Evolutionary conservation across 495 filamentous ascomycete species (phyloP), one percentile per base, ranked within the genome.

Genomic region (Penicillium coprophilum): DNA sequence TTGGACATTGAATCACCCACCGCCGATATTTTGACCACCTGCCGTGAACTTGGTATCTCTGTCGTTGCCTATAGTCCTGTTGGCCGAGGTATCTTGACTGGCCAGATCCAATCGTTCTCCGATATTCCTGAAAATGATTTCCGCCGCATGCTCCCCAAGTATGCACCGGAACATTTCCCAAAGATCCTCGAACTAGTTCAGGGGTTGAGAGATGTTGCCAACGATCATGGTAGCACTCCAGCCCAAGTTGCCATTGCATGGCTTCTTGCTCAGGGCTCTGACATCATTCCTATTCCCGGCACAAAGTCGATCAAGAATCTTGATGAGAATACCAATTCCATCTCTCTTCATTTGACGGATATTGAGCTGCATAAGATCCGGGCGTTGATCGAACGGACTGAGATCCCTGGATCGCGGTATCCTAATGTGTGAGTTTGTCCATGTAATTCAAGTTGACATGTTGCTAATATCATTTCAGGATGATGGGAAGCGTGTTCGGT

Each of bases 11-110:
- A 89, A 64, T 64, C 65, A 0, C 60, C 74, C 0, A 64, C 77
- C 24, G 73, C 76, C 1, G 61, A 71, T 12, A 63, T 88, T 6
- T 60, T 88, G 9, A 63, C 75, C 10, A 81, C 85, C 0, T 79
- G 75, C 55, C 77, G 84, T 7, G 84, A 88, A 52, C 78, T 91
- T 11, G 86, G 83, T n/a, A 69, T 86, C 19, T 72, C 84, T 1
- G 67, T 85, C 7, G 75, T 89, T 0, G 83, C 83, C 0, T 88
- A 85, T 66, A 79, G 73, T 15, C 87, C 87, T 0, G 72, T 89
- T 6, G 85, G 85, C 2, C 79, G 76, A 6, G 86, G 86, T 13
- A 65, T 87, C n/a, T 61, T 89, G 21, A 80, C 77, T 1, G 83
- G 81, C 3, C 53, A 71, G 2, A 73, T 80, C 65, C 64, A 66